A percentile compares a stretch with the other conserved stretches of the same genome.
Conservation (phyloP, 2,329 filamentous ascomycete genomes). For the Calonectria fujianensis region DNA sequence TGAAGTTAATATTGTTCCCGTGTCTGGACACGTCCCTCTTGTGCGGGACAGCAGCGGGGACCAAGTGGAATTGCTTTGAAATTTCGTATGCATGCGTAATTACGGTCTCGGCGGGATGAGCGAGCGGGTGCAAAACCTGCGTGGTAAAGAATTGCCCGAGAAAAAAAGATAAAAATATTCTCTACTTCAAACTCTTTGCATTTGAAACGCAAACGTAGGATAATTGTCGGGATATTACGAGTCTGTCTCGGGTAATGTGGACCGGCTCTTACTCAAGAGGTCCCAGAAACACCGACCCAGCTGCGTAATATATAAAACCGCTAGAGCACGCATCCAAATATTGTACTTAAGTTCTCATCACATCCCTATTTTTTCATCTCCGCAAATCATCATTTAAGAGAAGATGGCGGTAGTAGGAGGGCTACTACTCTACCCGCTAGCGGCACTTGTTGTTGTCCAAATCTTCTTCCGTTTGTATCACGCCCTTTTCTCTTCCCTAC, state of each 20-base stretch:
- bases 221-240: not conserved
- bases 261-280: not conserved
- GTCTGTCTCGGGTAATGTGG: not conserved
- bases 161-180: not conserved
- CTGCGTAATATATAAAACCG: not conserved
- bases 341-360: not conserved
- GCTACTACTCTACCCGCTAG: not conserved
- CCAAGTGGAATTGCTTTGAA: not conserved
- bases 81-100: not conserved
- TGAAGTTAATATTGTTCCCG: not conserved
- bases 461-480: not conserved
- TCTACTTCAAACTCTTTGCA: not conserved
- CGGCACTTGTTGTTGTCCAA: not conserved
- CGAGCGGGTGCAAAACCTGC: not conserved
- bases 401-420: not conserved
- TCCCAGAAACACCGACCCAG: too few species aligned
- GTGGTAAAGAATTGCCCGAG: not conserved
- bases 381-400: not conserved
- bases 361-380: too few species aligned
- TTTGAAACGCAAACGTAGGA: not conserved
- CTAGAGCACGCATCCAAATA: not conserved
- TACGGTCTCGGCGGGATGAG: not conserved
- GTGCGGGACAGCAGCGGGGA: not conserved
- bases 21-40: not conserved
- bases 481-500: not conserved